These are phyloP conservation scores for Vinca minor DNA, from an alignment of 257 asterid species.

Conservation along the genomic window DNA sequence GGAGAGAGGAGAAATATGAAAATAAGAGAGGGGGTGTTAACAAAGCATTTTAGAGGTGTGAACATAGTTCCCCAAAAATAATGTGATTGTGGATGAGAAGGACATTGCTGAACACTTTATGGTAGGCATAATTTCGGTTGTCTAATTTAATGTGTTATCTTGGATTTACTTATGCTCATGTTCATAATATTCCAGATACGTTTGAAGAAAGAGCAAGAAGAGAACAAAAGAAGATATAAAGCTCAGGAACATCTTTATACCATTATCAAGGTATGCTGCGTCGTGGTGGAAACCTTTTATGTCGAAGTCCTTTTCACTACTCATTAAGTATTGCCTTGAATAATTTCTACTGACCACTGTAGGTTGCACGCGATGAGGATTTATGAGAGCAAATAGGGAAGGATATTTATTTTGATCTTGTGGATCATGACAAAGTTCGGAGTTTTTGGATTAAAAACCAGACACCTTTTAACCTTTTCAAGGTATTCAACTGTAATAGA, in stretches of 20 bases:
- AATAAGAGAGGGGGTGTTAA: too few species aligned
- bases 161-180: not conserved
- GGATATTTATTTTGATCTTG: slow-evolving; percentile 84
- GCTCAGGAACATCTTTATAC: slow-evolving; percentile 94
- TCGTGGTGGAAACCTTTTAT: not conserved
- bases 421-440: slow-evolving; percentile 93
- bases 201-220: slow-evolving; percentile 95
- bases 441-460: slow-evolving; percentile 90
- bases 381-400: slow-evolving; percentile 86
- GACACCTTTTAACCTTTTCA: slow-evolving; percentile 66
- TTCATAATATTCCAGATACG: slow-evolving; percentile 53
- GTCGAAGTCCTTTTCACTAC: not conserved
- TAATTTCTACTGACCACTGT: slow-evolving; percentile 8
- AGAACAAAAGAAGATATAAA: slow-evolving; percentile 87
- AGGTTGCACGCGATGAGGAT: slow-evolving; percentile 99
- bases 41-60: too few species aligned
- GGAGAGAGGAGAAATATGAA: too few species aligned
- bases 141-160: not conserved
- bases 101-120: slow-evolving; percentile 96
- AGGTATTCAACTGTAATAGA: slow-evolving; percentile 41
- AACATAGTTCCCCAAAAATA: too few species aligned
- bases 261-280: slow-evolving; percentile 72
- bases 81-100: slow-evolving; percentile 96
- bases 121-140: slow-evolving; percentile 32
- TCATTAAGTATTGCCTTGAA: not conserved